Evolutionary conservation across 177 flowering plant species (phyloP).

Genomic region (Tripterygium wilfordii): DNA sequence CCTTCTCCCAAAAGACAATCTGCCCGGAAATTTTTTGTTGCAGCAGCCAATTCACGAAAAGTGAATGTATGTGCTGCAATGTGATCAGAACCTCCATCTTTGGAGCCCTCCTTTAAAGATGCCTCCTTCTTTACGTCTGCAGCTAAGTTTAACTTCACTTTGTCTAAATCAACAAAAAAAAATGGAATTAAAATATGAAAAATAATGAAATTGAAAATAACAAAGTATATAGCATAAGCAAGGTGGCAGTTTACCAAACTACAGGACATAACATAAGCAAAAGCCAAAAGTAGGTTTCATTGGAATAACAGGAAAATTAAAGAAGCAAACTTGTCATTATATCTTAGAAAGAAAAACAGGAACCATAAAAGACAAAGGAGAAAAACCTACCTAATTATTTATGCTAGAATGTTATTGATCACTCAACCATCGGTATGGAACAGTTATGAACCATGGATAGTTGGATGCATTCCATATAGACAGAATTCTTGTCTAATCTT

Average conservation of each 20-base stretch:
- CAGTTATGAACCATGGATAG: too few relatives aligned
- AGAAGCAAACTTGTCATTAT: constrained; percentile 1
- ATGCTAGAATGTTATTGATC: too few relatives aligned
- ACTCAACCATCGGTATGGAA: too few relatives aligned
- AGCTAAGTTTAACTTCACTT: constrained; percentile 5
- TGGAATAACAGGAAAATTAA: too few relatives aligned
- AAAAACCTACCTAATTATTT: constrained; percentile 6
- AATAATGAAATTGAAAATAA: not conserved
- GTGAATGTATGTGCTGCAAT: constrained; percentile 1
- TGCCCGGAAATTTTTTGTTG: not conserved
- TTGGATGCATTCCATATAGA: too few relatives aligned
- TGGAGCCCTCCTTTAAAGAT: not conserved
- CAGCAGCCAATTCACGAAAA: not conserved
- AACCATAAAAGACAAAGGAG: constrained; percentile 3
- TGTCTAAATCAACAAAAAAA: constrained; percentile 12
- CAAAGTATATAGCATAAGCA: too few relatives aligned
- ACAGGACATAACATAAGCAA: too few relatives aligned
- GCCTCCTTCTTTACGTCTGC: constrained; percentile 17
- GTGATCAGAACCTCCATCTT: not conserved
- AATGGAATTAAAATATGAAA: not conserved
- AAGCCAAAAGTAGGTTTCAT: not conserved
- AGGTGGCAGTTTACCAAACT: too few relatives aligned
- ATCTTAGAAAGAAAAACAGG: not conserved
- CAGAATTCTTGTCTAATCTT: too few relatives aligned
- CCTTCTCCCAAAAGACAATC: constrained; percentile 2